These are phyloP conservation scores for Sistotremastrum suecicum DNA, from an alignment of 768 basidiomycete species.

Conservation along the genomic window DNA sequence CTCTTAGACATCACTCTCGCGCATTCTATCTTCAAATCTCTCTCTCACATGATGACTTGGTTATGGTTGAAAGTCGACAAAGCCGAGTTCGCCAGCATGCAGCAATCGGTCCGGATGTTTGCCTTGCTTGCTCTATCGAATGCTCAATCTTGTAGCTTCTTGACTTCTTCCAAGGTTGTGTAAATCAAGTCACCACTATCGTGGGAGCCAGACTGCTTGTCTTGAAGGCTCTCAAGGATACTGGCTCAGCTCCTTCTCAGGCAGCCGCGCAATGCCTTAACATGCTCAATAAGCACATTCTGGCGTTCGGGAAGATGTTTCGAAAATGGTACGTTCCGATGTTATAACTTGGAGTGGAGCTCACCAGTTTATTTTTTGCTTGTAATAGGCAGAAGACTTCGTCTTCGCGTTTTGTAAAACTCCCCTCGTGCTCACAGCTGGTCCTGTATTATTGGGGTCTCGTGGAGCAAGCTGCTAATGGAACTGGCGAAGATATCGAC, in stretches of 20 bases:
- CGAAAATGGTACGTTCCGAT: conserved; percentile 15
- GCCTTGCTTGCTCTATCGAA: background rate
- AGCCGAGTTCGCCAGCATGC: conserved; percentile 29
- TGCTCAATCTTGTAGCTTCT: conserved; percentile 30
- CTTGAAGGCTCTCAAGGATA: conserved; percentile 25
- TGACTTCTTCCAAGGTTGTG: conserved; percentile 40
- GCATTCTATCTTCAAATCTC: conserved; percentile 62
- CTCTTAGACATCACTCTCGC: conserved; percentile 37
- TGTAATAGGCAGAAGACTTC: conserved; percentile 42
- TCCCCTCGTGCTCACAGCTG: conserved; percentile 51
- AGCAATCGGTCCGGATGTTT: conserved; percentile 35
- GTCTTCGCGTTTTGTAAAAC: conserved; percentile 38
- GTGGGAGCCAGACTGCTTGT: conserved; percentile 13
- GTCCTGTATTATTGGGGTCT: conserved; percentile 75
- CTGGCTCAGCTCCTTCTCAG: conserved; percentile 18
- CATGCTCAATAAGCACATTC: conserved; percentile 52
- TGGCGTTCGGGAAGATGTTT: conserved; percentile 69
- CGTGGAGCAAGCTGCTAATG: conserved; percentile 54
- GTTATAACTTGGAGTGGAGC: background rate
- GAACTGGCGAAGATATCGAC: conserved; percentile 35
- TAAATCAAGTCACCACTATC: conserved; percentile 30
- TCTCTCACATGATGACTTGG: conserved; percentile 60
- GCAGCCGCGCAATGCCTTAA: conserved; percentile 33
- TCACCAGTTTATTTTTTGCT: conserved; percentile 15
- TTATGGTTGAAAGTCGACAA: conserved; percentile 39